These are phyloP conservation scores for Phytophthora tubulina DNA, from an alignment of 352 stramenopile species.

Conservation along the genomic window DNA sequence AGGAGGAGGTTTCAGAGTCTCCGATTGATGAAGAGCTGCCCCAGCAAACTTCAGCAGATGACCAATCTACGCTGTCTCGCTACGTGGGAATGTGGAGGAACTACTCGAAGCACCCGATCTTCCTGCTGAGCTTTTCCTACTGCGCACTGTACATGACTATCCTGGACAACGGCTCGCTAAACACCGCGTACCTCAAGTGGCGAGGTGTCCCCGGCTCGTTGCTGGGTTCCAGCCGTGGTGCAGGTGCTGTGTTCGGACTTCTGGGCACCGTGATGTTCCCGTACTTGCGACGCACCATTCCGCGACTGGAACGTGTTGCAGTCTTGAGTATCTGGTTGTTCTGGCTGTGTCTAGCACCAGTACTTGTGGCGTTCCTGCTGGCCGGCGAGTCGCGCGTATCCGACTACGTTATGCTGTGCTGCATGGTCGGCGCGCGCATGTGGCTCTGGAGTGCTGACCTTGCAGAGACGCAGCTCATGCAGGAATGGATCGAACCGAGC, in stretches of 20 bases:
- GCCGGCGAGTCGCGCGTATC: conserved; percentile 54
- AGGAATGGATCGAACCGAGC: conserved; percentile 69
- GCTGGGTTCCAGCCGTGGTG: conserved; percentile 52
- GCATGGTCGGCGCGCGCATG: conserved; percentile 54
- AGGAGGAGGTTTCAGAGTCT: conserved; percentile 32
- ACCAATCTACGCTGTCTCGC: conserved; percentile 18
- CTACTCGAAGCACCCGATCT: conserved; percentile 60
- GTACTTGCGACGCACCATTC: conserved; percentile 34
- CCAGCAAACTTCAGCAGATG: conserved; percentile 1
- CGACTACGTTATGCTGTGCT: conserved; percentile 67
- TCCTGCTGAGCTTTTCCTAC: conserved; percentile 64
- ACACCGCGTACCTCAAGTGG: conserved; percentile 77
- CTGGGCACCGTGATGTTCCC: conserved; percentile 66
- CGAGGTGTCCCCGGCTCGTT: conserved; percentile 60
- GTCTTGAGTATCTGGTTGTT: conserved; percentile 77
- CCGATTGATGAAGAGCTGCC: conserved; percentile 22
- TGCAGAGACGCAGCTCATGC: conserved; percentile 77
- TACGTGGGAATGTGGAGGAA: conserved; percentile 52
- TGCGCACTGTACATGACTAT: conserved; percentile 73
- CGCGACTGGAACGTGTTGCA: conserved; percentile 53
- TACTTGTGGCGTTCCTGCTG: conserved; percentile 57
- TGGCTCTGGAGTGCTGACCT: conserved; percentile 70
- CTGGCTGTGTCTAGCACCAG: conserved; percentile 57
- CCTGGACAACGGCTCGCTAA: conserved; percentile 57
- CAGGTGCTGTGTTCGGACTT: conserved; percentile 59